phyloP scores from a whole-genome alignment of 192 early-diverging fungal genomes.

The Neocallimastix lanati region DNA sequence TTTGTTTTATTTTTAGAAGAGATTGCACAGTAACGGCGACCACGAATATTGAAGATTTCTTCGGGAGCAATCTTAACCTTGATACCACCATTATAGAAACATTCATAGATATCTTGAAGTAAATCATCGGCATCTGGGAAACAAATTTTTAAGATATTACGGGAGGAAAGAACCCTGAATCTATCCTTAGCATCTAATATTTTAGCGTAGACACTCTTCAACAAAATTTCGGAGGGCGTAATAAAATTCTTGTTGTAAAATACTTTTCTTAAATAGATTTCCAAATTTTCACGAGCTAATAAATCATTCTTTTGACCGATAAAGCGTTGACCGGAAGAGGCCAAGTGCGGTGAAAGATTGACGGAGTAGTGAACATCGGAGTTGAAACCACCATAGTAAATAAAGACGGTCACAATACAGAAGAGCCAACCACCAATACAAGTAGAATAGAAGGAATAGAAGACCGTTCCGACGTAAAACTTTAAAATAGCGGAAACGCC shows the following conservation, averaged over 20 bases:
- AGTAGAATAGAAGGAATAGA: not conserved
- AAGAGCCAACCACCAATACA: not conserved
- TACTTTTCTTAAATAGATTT: not conserved
- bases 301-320: not conserved
- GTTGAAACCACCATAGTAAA: not conserved
- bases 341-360: not conserved
- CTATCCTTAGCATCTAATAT: not conserved
- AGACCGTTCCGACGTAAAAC: not conserved
- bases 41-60: not conserved
- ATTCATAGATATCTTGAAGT: not conserved
- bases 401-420: not conserved
- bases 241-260: not conserved
- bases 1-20: not conserved
- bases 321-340: not conserved
- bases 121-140: not conserved
- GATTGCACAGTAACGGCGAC: not conserved
- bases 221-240: not conserved
- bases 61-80: not conserved
- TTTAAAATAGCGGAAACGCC: not conserved
- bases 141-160: not conserved
- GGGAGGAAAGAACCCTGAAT: not conserved
- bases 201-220: not conserved
- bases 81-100: not conserved
- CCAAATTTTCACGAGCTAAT: not conserved
- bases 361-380: not conserved